Evolutionary conservation across 805 yeast genomes (phyloP).

Genomic region (Candida orba): DNA sequence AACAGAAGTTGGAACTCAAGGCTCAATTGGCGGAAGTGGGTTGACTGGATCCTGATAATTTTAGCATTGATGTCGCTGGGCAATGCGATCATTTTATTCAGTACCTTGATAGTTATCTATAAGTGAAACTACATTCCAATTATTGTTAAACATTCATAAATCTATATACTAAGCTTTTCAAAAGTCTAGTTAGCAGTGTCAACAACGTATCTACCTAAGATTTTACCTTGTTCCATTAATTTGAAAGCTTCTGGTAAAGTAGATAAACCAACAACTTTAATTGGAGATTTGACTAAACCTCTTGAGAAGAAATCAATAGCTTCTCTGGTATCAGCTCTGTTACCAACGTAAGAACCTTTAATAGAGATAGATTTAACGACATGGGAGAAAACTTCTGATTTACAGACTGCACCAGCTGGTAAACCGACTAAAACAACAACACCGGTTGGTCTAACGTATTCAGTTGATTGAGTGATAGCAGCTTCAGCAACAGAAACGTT

Average conservation of each 20-base stretch:
- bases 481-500: constrained; percentile 68
- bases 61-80: no score
- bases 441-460: constrained; percentile 59
- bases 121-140: no score
- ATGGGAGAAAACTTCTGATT: constrained; percentile 62
- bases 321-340: constrained; percentile 81
- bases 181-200: constrained; percentile 53
- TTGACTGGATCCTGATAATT: no score
- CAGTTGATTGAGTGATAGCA: constrained; percentile 56
- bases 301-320: constrained; percentile 68
- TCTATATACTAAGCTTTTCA: background rate
- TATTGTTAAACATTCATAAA: background rate
- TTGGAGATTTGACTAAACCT: constrained; percentile 67
- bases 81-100: no score
- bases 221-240: constrained; percentile 77
- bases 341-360: constrained; percentile 82
- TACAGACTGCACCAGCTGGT: constrained; percentile 72
- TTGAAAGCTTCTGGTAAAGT: constrained; percentile 62
- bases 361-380: constrained; percentile 68
- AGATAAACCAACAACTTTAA: constrained; percentile 69
- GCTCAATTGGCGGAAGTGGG: no score
- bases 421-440: constrained; percentile 68
- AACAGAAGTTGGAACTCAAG: no score
- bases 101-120: no score
- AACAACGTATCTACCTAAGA: constrained; percentile 83